These are phyloP conservation scores for Herpetospermum pedunculosum DNA, from an alignment of 306 rosid genomes.

Conservation along the genomic window DNA sequence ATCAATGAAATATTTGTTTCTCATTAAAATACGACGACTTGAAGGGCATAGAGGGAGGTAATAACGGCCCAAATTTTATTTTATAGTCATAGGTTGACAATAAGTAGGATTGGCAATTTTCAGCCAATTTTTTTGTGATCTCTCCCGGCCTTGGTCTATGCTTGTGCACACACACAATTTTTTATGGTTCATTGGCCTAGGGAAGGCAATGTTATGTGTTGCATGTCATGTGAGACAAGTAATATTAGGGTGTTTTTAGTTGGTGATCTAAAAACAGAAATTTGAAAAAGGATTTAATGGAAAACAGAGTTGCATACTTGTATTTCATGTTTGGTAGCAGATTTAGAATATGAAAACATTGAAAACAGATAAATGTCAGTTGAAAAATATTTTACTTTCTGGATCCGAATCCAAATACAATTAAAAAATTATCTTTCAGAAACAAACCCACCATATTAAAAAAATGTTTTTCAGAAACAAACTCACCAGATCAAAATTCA, in stretches of 20 bases:
- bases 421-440: background rate
- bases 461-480: background rate
- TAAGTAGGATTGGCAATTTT: background rate
- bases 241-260: background rate
- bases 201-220: background rate
- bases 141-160: background rate
- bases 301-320: background rate
- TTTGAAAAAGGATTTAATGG: background rate
- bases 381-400: background rate
- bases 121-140: background rate
- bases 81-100: background rate
- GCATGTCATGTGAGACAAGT: background rate
- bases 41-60: background rate
- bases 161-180: background rate
- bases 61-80: background rate
- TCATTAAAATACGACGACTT: background rate
- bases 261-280: background rate
- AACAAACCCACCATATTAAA: too few relatives aligned
- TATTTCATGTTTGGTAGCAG: background rate
- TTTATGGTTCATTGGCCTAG: background rate
- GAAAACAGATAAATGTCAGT: too few relatives aligned
- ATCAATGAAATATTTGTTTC: background rate
- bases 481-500: background rate
- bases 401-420: background rate
- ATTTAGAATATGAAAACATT: too few relatives aligned